Conservation (phyloP, 139 green algal genomes). For the Closterium sp. region DNA sequence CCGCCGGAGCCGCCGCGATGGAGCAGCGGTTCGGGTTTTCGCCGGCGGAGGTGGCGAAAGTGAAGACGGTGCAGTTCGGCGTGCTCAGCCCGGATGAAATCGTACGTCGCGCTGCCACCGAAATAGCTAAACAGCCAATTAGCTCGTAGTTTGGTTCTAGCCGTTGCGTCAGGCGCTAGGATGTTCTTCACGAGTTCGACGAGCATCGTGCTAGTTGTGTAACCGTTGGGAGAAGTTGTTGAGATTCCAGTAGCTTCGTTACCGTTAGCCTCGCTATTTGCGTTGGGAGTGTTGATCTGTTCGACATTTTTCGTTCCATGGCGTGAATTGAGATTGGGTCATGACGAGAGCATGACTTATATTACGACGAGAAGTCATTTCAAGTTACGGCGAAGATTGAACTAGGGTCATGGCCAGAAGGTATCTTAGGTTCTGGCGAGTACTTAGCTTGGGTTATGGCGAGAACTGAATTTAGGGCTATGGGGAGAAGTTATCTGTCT, state of each 20-base stretch:
- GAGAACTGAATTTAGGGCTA: no score
- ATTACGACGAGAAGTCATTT: neutral
- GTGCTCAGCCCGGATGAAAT: constrained; percentile 95
- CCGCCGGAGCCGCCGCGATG: constrained; percentile 19
- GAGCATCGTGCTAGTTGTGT: neutral
- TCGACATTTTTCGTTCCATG: neutral
- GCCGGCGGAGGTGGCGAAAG: constrained; percentile 71
- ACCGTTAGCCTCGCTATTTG: neutral
- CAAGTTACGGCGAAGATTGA: no score
- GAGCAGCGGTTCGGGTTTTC: constrained; percentile 73
- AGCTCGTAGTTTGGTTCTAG: neutral
- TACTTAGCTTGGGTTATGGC: no score
- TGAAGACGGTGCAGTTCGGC: constrained; percentile 91
- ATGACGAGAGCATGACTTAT: neutral
- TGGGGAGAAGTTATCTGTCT: no score
- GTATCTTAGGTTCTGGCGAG: no score
- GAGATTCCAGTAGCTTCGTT: neutral
- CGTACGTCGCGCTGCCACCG: constrained; percentile 65
- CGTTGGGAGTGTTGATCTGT: neutral
- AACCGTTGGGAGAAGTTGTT: neutral
- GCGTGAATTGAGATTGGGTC: neutral
- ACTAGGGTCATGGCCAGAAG: no score
- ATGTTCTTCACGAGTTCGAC: neutral
- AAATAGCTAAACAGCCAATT: neutral
- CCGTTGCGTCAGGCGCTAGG: neutral